Conservation (phyloP, 176 grass and related monocot genomes). For the Miscanthus lutarioriparius region DNA sequence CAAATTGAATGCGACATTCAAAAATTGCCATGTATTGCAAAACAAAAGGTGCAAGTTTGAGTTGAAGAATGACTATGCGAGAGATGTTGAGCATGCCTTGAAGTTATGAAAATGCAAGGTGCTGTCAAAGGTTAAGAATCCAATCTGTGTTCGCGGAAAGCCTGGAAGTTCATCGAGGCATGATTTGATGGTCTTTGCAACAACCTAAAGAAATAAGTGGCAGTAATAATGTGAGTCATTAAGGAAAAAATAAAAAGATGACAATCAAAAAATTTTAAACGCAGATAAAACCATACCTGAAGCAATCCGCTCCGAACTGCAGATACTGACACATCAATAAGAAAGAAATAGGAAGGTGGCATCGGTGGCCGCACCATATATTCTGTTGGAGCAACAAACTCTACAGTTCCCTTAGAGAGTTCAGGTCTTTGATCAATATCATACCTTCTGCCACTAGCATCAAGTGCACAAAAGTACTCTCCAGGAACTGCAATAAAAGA, state of each 20-base stretch:
- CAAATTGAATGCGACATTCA: neutral
- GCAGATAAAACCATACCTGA: conserved; percentile 55
- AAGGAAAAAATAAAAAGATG: neutral
- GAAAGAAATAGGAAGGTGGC: conserved; percentile 94
- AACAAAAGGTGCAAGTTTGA: neutral
- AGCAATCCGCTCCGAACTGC: conserved; percentile 74
- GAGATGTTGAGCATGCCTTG: conserved; percentile 55
- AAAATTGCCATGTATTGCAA: conserved; percentile 11
- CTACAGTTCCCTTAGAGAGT: conserved; percentile 88
- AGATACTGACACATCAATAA: conserved; percentile 88
- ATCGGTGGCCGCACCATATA: conserved; percentile 99
- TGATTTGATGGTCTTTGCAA: conserved; percentile 91
- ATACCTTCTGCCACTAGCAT: conserved; percentile 81
- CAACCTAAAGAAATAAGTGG: conserved; percentile 54
- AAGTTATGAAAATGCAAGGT: conserved; percentile 98
- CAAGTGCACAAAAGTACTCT: conserved; percentile 85
- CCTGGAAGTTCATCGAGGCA: conserved; percentile 81
- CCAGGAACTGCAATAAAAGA: conserved; percentile 69
- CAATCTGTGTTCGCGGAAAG: conserved; percentile 88
- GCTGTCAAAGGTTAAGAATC: conserved; percentile 92
- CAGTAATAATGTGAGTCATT: neutral
- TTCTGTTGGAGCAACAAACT: conserved; percentile 97
- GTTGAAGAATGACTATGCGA: neutral
- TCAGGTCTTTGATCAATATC: conserved; percentile 93
- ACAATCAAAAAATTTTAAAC: neutral